Evolutionary conservation across 495 filamentous ascomycete species (phyloP).

Genomic region (Xylaria curta): DNA sequence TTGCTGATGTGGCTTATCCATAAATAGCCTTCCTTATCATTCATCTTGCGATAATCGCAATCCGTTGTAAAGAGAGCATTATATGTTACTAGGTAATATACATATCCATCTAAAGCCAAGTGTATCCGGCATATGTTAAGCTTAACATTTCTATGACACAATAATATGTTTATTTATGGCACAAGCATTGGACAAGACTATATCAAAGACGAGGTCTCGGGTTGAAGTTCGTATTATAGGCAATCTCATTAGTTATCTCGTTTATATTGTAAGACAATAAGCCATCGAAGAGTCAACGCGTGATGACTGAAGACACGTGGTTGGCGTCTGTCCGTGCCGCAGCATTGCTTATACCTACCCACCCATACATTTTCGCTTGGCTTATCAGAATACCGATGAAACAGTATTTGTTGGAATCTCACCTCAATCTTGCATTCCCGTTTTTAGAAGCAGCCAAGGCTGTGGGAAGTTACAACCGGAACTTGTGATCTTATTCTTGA

Average conservation of each 20-base stretch:
- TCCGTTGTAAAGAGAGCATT: not conserved
- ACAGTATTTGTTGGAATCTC: constrained; percentile 4
- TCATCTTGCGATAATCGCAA: not conserved
- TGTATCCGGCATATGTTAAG: not conserved
- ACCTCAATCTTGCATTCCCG: constrained; percentile 13
- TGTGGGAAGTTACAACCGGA: not conserved
- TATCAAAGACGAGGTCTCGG: too few species aligned
- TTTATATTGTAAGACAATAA: constrained; percentile 1
- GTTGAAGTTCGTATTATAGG: constrained; percentile 2
- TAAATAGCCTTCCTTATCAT: constrained; percentile 3
- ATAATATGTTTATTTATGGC: constrained; percentile 15
- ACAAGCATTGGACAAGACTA: not conserved
- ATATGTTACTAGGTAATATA: not conserved
- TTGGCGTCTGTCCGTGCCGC: constrained; percentile 23
- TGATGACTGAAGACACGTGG: constrained; percentile 21
- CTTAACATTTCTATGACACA: constrained; percentile 13
- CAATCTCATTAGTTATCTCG: not conserved
- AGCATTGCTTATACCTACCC: constrained; percentile 9
- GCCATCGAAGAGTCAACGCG: not conserved
- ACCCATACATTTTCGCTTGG: constrained; percentile 3
- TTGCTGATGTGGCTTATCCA: constrained; percentile 1
- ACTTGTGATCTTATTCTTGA: not conserved
- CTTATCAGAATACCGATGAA: constrained; percentile 11
- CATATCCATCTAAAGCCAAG: not conserved
- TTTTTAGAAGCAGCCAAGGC: constrained; percentile 18